Conservation (phyloP, 306 rosid genomes). For the Dalbergia cultrata region DNA sequence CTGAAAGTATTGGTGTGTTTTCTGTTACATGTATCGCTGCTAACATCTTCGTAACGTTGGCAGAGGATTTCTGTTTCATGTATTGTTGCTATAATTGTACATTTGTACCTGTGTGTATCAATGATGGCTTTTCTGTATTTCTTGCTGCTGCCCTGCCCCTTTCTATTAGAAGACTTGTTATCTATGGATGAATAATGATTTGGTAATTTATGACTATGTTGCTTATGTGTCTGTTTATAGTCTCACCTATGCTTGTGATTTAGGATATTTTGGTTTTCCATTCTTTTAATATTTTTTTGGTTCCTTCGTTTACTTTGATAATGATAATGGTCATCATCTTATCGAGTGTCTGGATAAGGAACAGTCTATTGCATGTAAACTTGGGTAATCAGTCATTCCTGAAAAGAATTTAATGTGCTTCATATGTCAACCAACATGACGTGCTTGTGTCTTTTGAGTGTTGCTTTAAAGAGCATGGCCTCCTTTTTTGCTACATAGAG, state of each 20-base stretch:
- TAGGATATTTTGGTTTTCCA: background rate
- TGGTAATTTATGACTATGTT: background rate
- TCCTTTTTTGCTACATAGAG: background rate
- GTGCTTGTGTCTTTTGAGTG: constrained; percentile 2
- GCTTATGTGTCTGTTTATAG: background rate
- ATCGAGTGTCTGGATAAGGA: constrained; percentile 7
- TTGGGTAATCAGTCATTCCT: background rate
- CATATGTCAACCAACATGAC: background rate
- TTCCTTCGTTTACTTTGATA: constrained; percentile 2
- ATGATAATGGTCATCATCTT: constrained; percentile 30
- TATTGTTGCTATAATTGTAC: constrained; percentile 2
- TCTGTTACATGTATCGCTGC: background rate
- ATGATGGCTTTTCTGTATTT: background rate
- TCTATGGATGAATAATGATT: constrained; percentile 3
- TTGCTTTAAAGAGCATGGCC: background rate
- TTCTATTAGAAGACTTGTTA: background rate
- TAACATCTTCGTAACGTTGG: constrained; percentile 27
- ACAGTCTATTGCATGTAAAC: constrained; percentile 12
- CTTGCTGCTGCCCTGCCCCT: background rate
- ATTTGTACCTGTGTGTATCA: constrained; percentile 2
- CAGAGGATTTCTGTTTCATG: background rate
- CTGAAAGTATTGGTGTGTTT: background rate
- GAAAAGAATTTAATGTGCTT: constrained; percentile 1
- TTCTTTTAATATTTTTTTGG: background rate
- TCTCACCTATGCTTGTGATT: constrained; percentile 10